Conservation (phyloP, 208 protist genomes). For the Plasmodiophora brassicae region DNA sequence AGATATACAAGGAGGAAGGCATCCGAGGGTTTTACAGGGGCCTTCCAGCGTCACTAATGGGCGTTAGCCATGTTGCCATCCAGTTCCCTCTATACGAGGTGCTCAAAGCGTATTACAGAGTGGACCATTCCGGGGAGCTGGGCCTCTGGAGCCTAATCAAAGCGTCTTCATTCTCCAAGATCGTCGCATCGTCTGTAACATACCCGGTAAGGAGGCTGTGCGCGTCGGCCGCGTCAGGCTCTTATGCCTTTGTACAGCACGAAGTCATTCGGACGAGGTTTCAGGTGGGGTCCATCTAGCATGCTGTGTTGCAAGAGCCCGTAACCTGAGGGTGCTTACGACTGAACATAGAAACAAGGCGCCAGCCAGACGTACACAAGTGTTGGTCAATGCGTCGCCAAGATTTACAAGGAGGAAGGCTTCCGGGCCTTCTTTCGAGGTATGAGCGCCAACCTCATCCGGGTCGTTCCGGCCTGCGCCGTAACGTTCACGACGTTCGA, state of each 20-base stretch:
- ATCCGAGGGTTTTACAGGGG: constrained; percentile 27
- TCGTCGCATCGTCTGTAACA: background rate
- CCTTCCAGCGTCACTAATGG: background rate
- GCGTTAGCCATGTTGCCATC: background rate
- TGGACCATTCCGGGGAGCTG: background rate
- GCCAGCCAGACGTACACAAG: background rate
- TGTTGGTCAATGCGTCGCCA: background rate
- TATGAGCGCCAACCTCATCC: constrained; percentile 18
- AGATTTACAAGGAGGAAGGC: constrained; percentile 21
- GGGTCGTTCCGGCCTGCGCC: constrained; percentile 11
- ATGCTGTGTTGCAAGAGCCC: background rate
- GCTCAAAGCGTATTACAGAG: background rate
- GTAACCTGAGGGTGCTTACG: too few species aligned
- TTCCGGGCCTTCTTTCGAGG: background rate
- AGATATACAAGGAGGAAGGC: constrained; percentile 13
- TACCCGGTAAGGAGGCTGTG: too few species aligned
- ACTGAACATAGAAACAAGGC: background rate
- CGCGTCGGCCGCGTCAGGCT: too few species aligned
- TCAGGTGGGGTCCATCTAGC: background rate
- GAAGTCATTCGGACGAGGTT: constrained; percentile 22
- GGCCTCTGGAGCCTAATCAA: constrained; percentile 13
- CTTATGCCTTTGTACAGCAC: too few species aligned
- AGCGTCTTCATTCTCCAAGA: background rate
- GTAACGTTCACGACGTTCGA: constrained; percentile 19
- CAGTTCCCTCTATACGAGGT: constrained; percentile 14